phyloP scores from a whole-genome alignment of 257 asterid species.

The Petunia secreta region DNA sequence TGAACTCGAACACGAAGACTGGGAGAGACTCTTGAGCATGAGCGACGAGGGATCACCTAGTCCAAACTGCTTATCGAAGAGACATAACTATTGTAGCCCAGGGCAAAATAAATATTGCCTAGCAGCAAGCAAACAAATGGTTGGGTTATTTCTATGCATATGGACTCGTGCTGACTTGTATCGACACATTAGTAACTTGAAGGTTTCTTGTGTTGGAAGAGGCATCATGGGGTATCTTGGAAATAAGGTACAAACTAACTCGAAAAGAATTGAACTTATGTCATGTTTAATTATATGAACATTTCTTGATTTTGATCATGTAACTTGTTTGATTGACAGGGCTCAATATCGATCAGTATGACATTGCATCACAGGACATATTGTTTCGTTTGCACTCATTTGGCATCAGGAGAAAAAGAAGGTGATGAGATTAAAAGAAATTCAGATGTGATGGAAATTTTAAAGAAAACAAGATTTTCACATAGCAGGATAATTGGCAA shows the following conservation, averaged over 20 bases:
- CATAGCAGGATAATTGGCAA: conserved; percentile 33
- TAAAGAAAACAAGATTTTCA: conserved; percentile 65
- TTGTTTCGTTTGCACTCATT: conserved; percentile 90
- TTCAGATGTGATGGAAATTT: conserved; percentile 63
- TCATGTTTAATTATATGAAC: background rate
- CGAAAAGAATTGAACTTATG: fast-evolving
- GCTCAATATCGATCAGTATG: conserved; percentile 85
- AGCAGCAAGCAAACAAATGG: conserved; percentile 86
- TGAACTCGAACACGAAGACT: conserved; percentile 26
- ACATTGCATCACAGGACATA: conserved; percentile 45
- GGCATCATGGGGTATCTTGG: conserved; percentile 93
- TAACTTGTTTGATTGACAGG: conserved; percentile 36
- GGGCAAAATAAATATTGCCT: conserved; percentile 42
- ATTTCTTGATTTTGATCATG: background rate
- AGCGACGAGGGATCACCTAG: conserved; percentile 33
- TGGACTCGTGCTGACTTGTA: conserved; percentile 69
- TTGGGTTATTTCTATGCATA: conserved; percentile 63
- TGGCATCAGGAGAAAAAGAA: conserved; percentile 83
- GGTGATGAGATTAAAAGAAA: conserved; percentile 66
- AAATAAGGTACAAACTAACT: conserved; percentile 56
- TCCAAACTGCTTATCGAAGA: background rate
- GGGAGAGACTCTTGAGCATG: conserved; percentile 26
- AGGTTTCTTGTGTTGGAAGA: conserved; percentile 69
- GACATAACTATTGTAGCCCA: background rate
- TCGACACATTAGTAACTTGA: conserved; percentile 48